Percentiles rank a stretch among this genome's conserved stretches.
These are phyloP conservation scores for Mortierella sp. DNA, from an alignment of 371 early-diverging fungal genomes.

Conservation along the genomic window DNA sequence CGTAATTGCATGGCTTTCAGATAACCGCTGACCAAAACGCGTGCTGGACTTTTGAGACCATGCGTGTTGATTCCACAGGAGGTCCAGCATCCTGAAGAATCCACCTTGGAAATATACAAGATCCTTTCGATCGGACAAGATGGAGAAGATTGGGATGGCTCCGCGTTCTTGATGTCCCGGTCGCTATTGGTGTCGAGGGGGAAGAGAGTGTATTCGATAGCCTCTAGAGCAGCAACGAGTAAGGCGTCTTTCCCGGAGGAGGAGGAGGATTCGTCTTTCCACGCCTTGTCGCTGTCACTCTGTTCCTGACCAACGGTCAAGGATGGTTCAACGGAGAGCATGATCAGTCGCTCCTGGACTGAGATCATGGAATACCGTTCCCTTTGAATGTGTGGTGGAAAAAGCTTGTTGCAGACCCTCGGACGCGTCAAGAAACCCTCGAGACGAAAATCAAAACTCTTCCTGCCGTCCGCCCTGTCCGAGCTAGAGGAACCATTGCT, in stretches of 20 bases:
- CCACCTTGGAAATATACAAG: slow-evolving; percentile 73
- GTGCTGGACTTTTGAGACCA: slow-evolving; percentile 42
- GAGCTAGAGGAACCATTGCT: background rate
- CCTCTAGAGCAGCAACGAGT: slow-evolving; percentile 42
- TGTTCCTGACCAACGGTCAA: background rate
- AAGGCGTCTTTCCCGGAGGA: background rate
- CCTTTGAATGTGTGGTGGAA: slow-evolving; percentile 25
- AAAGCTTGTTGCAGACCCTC: slow-evolving; percentile 16
- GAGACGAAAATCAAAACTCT: slow-evolving; percentile 15
- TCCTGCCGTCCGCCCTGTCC: background rate
- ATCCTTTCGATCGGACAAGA: slow-evolving; percentile 11
- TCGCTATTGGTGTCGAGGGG: slow-evolving; percentile 7
- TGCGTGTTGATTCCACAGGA: slow-evolving; percentile 24
- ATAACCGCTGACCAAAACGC: slow-evolving; percentile 60
- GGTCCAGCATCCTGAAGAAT: slow-evolving; percentile 63
- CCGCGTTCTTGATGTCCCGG: background rate
- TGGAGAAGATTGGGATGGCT: background rate
- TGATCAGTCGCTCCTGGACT: slow-evolving; percentile 38
- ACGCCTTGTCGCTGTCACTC: background rate
- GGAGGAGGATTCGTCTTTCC: too few species aligned
- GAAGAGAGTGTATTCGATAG: slow-evolving; percentile 36
- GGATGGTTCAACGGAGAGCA: slow-evolving; percentile 21
- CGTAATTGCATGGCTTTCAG: slow-evolving; percentile 44
- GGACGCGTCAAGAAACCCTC: slow-evolving; percentile 38
- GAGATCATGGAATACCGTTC: slow-evolving; percentile 18